phyloP scores from a whole-genome alignment of 2,329 filamentous ascomycete species.

The Trichoderma sp. region DNA sequence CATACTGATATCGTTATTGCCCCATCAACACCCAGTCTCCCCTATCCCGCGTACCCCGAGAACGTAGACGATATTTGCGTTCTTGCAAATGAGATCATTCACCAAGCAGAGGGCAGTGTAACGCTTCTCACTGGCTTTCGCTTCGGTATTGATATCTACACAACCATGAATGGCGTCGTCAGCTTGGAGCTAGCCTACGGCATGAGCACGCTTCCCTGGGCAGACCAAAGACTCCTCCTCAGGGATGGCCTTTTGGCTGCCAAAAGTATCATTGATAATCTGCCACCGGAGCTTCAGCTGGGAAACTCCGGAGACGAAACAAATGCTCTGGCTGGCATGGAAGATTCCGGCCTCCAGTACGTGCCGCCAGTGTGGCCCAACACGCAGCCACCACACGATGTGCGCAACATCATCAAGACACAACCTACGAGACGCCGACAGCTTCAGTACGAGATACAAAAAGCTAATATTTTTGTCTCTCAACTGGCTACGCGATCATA shows the following conservation, averaged over 20 bases:
- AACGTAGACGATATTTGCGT: constrained; percentile 86
- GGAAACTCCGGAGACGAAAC: constrained; percentile 38
- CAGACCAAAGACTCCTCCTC: constrained; percentile 70
- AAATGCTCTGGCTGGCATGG: constrained; percentile 39
- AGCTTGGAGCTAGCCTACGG: constrained; percentile 83
- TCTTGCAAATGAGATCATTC: constrained; percentile 64
- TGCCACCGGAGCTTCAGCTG: constrained; percentile 68
- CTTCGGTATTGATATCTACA: constrained; percentile 71
- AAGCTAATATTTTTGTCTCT: constrained; percentile 82
- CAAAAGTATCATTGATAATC: constrained; percentile 63
- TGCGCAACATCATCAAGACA: constrained; percentile 48
- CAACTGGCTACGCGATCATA: constrained; percentile 79
- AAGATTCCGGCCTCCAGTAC: constrained; percentile 49
- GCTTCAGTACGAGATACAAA: constrained; percentile 84
- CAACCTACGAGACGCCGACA: constrained; percentile 51
- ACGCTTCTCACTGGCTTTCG: constrained; percentile 79
- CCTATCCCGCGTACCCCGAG: constrained; percentile 73
- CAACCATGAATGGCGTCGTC: constrained; percentile 73
- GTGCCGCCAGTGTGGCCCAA: constrained; percentile 49
- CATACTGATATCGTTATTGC: constrained; percentile 71
- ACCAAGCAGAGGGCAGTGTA: constrained; percentile 64
- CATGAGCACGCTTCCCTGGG: constrained; percentile 72
- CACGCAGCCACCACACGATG: constrained; percentile 46
- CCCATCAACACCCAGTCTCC: constrained; percentile 70
- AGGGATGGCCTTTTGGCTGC: constrained; percentile 67